These are phyloP conservation scores for Aspergillus carlsbadensis DNA, from an alignment of 495 filamentous ascomycete species.

Conservation along the genomic window DNA sequence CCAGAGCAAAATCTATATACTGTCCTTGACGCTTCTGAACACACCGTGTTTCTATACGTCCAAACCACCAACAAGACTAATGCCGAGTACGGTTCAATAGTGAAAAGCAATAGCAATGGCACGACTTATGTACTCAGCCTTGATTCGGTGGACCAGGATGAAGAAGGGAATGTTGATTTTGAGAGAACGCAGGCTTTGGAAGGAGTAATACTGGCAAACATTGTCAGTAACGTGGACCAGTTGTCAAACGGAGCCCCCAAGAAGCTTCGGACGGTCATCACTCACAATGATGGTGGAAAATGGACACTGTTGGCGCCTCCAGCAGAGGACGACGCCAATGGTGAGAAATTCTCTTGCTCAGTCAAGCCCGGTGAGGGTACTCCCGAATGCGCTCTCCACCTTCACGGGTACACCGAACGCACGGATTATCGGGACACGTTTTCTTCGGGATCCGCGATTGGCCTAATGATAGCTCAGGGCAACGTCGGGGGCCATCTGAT, in stretches of 20 bases:
- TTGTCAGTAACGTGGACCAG: slow-evolving; percentile 69
- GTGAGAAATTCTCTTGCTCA: slow-evolving; percentile 67
- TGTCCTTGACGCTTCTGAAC: slow-evolving; percentile 86
- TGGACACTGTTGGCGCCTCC: slow-evolving; percentile 77
- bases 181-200: slow-evolving; percentile 92
- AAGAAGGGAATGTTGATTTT: slow-evolving; percentile 81
- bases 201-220: slow-evolving; percentile 83
- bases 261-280: slow-evolving; percentile 83
- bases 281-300: slow-evolving; percentile 89
- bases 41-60: slow-evolving; percentile 90
- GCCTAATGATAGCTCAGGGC: slow-evolving; percentile 86
- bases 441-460: slow-evolving; percentile 84
- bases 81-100: slow-evolving; percentile 74
- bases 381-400: slow-evolving; percentile 77
- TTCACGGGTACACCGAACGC: slow-evolving; percentile 94
- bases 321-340: slow-evolving; percentile 64
- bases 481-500: slow-evolving; percentile 74
- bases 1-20: slow-evolving; percentile 80
- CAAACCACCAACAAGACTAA: slow-evolving; percentile 61
- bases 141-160: slow-evolving; percentile 72
- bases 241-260: slow-evolving; percentile 66
- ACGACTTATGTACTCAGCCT: slow-evolving; percentile 88
- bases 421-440: slow-evolving; percentile 74
- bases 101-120: slow-evolving; percentile 98
- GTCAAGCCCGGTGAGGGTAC: slow-evolving; percentile 44